Conservation (phyloP, 768 basidiomycete species). For the Steccherinum ochraceum region DNA sequence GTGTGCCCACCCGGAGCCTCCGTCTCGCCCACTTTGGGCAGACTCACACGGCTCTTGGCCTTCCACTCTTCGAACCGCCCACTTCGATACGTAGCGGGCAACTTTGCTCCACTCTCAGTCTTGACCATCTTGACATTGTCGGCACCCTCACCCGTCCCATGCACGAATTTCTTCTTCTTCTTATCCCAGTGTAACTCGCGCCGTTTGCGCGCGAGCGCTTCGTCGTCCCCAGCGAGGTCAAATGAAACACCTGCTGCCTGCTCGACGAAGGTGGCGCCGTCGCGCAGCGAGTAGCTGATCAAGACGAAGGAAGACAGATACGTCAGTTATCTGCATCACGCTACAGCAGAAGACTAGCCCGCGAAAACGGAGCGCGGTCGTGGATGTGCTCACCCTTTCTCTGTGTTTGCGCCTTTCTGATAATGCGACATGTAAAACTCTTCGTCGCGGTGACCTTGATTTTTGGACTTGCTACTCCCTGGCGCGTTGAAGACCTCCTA, state of each 20-base stretch:
- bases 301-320: slow-evolving; percentile 2
- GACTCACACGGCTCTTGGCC: slow-evolving; percentile 58
- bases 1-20: slow-evolving; percentile 42
- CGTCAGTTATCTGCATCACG: not conserved
- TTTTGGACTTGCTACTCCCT: slow-evolving; percentile 32
- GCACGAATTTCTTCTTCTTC: slow-evolving; percentile 91
- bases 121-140: slow-evolving; percentile 93
- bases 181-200: slow-evolving; percentile 86
- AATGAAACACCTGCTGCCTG: slow-evolving; percentile 79
- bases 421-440: slow-evolving; percentile 92
- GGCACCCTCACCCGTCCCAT: slow-evolving; percentile 77
- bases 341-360: no score
- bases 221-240: slow-evolving; percentile 80
- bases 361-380: not conserved
- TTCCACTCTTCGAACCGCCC: slow-evolving; percentile 97
- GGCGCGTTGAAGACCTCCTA: slow-evolving; percentile 62
- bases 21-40: slow-evolving; percentile 80
- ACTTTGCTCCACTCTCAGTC: slow-evolving; percentile 85
- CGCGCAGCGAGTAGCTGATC: slow-evolving; percentile 76
- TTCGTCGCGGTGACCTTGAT: slow-evolving; percentile 61
- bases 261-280: slow-evolving; percentile 82
- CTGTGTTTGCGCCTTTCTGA: slow-evolving; percentile 79
- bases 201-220: slow-evolving; percentile 49
- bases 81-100: slow-evolving; percentile 89
- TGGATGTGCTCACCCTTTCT: slow-evolving; percentile 68